Conservation (phyloP, 148 eudicot species). For the Camellia japonica region DNA sequence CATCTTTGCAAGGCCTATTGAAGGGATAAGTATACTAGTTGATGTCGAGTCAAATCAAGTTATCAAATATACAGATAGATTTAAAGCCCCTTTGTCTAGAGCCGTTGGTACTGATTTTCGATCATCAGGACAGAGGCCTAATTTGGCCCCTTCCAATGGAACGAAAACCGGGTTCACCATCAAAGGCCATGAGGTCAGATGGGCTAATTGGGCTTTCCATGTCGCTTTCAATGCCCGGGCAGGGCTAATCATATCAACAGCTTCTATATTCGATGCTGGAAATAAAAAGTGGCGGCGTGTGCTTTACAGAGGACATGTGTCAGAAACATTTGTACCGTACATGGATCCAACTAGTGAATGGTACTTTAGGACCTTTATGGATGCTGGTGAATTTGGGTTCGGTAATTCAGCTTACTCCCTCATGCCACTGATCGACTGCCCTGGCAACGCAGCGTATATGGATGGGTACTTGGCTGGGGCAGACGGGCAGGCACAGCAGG, state of each 20-base stretch:
- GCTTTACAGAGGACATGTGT: conserved; percentile 76
- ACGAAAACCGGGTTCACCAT: conserved; percentile 29
- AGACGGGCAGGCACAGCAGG: conserved; percentile 49
- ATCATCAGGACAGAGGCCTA: conserved; percentile 19
- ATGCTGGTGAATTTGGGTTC: conserved; percentile 80
- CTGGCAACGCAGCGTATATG: conserved; percentile 52
- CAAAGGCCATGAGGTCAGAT: conserved; percentile 44
- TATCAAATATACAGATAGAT: conserved; percentile 36
- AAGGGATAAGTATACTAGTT: conserved; percentile 51
- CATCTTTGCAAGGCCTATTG: conserved; percentile 71
- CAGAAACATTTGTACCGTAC: conserved; percentile 86
- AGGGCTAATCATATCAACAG: conserved; percentile 71
- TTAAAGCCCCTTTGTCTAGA: conserved; percentile 46
- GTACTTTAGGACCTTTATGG: conserved; percentile 79
- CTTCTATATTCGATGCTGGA: conserved; percentile 47
- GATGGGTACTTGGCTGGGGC: conserved; percentile 69
- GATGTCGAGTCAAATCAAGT: conserved; percentile 53
- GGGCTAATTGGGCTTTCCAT: conserved; percentile 83
- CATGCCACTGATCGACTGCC: conserved; percentile 61
- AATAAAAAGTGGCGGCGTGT: conserved; percentile 40
- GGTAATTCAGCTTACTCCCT: conserved; percentile 62
- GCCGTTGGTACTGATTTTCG: conserved; percentile 59
- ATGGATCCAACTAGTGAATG: conserved; percentile 83
- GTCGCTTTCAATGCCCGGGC: conserved; percentile 66
- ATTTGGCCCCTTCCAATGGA: conserved; percentile 20